These are phyloP conservation scores for Aureobasidium uvarum DNA, from an alignment of 2,329 filamentous ascomycete genomes.

Conservation along the genomic window DNA sequence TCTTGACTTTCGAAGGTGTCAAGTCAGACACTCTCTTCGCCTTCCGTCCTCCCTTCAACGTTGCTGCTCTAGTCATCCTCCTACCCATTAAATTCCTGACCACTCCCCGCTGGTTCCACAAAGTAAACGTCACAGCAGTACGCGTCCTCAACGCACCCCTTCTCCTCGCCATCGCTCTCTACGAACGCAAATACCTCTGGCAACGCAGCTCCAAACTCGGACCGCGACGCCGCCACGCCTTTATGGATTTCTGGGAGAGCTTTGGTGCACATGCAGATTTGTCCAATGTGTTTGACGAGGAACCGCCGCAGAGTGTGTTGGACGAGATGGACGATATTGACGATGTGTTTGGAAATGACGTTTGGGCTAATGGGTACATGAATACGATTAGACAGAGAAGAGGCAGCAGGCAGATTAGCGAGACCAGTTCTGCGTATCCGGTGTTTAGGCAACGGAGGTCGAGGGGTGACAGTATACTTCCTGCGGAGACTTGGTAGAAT, in stretches of 20 bases:
- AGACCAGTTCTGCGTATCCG: slow-evolving; percentile 22
- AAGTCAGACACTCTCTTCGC: slow-evolving; percentile 81
- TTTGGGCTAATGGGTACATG: slow-evolving; percentile 41
- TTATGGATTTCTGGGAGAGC: slow-evolving; percentile 60
- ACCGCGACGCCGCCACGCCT: slow-evolving; percentile 43
- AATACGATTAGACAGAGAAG: slow-evolving; percentile 23
- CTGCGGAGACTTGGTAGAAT: slow-evolving; percentile 21
- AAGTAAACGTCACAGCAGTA: slow-evolving; percentile 77
- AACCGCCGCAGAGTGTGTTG: slow-evolving; percentile 59
- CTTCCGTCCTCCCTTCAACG: slow-evolving; percentile 80
- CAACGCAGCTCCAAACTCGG: slow-evolving; percentile 39
- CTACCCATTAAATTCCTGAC: slow-evolving; percentile 76
- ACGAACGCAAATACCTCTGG: slow-evolving; percentile 71
- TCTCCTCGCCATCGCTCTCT: slow-evolving; percentile 66
- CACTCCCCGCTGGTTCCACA: slow-evolving; percentile 83
- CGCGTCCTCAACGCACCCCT: slow-evolving; percentile 73
- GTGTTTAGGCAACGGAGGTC: slow-evolving; percentile 20
- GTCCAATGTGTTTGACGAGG: slow-evolving; percentile 68
- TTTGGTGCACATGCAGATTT: slow-evolving; percentile 71
- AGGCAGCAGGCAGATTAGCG: slow-evolving; percentile 24
- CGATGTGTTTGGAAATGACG: slow-evolving; percentile 46
- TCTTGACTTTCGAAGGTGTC: slow-evolving; percentile 80
- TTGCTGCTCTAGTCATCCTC: slow-evolving; percentile 70
- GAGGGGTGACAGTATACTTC: slow-evolving; percentile 20
- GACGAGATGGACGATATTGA: slow-evolving; percentile 52